Evolutionary conservation across 2,329 filamentous ascomycete genomes (phyloP).

Genomic region (Paraphoma chrysanthemicola): DNA sequence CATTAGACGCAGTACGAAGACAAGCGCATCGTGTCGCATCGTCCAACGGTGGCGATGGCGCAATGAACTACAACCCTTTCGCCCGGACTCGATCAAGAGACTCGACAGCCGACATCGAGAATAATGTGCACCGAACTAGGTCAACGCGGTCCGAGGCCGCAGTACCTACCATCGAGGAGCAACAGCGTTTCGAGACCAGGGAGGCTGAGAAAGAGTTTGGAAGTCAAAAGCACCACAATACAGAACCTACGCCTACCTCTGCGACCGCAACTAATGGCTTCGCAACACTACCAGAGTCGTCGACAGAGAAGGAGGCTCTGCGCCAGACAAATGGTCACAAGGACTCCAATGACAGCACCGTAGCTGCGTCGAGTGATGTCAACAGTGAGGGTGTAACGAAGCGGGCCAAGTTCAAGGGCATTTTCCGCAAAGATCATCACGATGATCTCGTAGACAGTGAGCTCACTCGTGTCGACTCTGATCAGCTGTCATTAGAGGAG

Average conservation of each 20-base stretch:
- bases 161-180: constrained; percentile 31
- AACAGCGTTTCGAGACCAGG: constrained; percentile 29
- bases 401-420: constrained; percentile 41
- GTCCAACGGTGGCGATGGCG: constrained; percentile 25
- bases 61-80: constrained; percentile 44
- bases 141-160: constrained; percentile 30
- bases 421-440: constrained; percentile 35
- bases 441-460: constrained; percentile 19
- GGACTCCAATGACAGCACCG: constrained; percentile 32
- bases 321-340: constrained; percentile 18
- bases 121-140: constrained; percentile 25
- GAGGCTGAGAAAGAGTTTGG: constrained; percentile 39
- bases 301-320: constrained; percentile 12
- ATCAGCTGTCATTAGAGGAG: constrained; percentile 38
- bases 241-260: constrained; percentile 32
- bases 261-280: constrained; percentile 22
- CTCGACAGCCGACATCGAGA: constrained; percentile 37
- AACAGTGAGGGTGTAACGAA: constrained; percentile 23
- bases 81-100: constrained; percentile 36
- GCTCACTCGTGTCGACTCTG: constrained; percentile 24
- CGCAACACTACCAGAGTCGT: constrained; percentile 10
- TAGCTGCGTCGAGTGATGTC: constrained; percentile 16
- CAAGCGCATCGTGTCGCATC: constrained; percentile 47
- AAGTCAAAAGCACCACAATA: constrained; percentile 35
- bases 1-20: constrained; percentile 43